Base-by-base conservation (phyloP, 192 early-diverging fungal species). In the Coemansia sp. region DNA sequence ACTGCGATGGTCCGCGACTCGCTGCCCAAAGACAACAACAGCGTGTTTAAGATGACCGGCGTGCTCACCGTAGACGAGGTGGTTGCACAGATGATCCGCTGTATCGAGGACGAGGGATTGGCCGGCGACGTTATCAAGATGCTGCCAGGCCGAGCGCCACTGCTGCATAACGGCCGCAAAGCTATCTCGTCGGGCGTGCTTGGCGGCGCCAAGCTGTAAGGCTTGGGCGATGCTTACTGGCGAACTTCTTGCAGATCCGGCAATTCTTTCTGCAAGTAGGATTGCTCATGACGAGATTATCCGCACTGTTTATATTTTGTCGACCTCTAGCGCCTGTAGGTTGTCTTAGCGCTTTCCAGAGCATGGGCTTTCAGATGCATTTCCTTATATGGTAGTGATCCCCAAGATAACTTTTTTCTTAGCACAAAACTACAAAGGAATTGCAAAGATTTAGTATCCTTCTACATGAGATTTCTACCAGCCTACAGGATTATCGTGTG, bases 31-130 rank as follows among this genome's bases (percentile, higher is more conserved):
- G 38, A 47, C n/a, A 56, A 62, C 25, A 65, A 56, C 24, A 18
- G 6, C 5, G 19, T 74, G 62, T 32, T 73, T 19, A 24, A 56
- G 14, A 57, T 71, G 56, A 61, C 58, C 28, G 68, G 67, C 2
- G 52, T 78, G 10, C 21, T 82, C 54, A 58, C 71, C 0, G 64
- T 70, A 1, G 74, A 77, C 14, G 74, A 74, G 68, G 86, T 88
- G 3, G 78, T 82, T 7, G 80, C 78, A 24, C 84, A 83, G 61
- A 83, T 85, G 55, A 60, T 88, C 57, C 30, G 77, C 18, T 70
- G 83, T 51, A 84, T 88, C 18, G 81, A 86, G 63, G 85, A 86
- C 48, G 82, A 87, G 32, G 32, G 47, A 0, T 71, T 77, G 54
- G 74, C 56, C 4, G 85, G 83, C 31, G 82, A 87, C 45, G 70